These are phyloP conservation scores for Megacollybia marginata DNA, from an alignment of 768 basidiomycete species.

Conservation along the genomic window DNA sequence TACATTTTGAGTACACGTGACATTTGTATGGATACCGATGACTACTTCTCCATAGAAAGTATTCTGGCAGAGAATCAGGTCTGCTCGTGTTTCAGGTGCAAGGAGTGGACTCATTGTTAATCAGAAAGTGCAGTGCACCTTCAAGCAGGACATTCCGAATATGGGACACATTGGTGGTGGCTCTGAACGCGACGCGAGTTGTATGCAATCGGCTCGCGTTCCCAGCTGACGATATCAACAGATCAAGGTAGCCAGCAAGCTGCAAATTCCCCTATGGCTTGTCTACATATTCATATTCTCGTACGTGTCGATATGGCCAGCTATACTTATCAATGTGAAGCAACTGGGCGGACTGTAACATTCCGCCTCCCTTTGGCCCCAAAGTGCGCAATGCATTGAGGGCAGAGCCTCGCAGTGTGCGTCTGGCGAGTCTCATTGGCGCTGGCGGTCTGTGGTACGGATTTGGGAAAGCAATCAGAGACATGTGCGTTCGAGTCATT, in stretches of 20 bases:
- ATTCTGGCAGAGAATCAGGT: slow-evolving; percentile 92
- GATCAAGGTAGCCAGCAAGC: slow-evolving; percentile 73
- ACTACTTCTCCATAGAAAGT: slow-evolving; percentile 88
- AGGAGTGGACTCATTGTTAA: background rate
- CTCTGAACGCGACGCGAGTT: slow-evolving; percentile 69
- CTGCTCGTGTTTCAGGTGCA: slow-evolving; percentile 3
- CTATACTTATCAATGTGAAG: slow-evolving; percentile 25
- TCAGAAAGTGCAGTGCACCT: slow-evolving; percentile 93
- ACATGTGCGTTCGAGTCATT: slow-evolving; percentile 44
- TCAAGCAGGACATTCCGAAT: slow-evolving; percentile 76
- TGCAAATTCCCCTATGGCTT: slow-evolving; percentile 87
- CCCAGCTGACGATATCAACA: slow-evolving; percentile 20
- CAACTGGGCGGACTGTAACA: slow-evolving; percentile 84
- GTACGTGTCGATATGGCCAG: slow-evolving; percentile 24
- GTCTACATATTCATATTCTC: slow-evolving; percentile 80
- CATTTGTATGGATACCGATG: slow-evolving; percentile 60
- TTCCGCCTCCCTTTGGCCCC: slow-evolving; percentile 69
- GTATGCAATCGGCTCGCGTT: slow-evolving; percentile 6
- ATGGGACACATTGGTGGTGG: slow-evolving; percentile 90
- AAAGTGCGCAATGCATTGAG: slow-evolving; percentile 82
- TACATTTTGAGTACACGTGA: background rate
- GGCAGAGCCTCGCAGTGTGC: slow-evolving; percentile 83
- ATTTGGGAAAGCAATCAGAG: slow-evolving; percentile 81
- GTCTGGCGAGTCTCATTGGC: slow-evolving; percentile 76
- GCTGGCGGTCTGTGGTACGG: slow-evolving; percentile 89